phyloP scores from a whole-genome alignment of 202 grass and related monocot species.

The Cymbopogon flexuosus region DNA sequence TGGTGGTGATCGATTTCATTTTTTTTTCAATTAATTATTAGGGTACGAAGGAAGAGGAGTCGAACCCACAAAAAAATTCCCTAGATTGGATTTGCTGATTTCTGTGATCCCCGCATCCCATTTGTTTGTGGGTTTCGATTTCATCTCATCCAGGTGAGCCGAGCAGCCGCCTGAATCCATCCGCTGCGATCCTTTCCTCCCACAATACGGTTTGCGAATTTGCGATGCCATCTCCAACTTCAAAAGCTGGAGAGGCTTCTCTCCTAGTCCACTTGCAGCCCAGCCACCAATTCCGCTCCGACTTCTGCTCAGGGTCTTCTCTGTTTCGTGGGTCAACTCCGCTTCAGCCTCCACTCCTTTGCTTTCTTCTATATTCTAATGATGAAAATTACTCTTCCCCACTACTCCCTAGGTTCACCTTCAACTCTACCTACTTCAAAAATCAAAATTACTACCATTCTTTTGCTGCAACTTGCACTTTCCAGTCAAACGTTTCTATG shows the following conservation, averaged over 20 bases:
- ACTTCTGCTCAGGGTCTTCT: background rate
- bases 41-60: background rate
- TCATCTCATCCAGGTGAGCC: background rate
- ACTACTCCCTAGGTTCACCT: background rate
- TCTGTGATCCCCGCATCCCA: background rate
- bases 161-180: too few relatives aligned
- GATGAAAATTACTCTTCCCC: background rate
- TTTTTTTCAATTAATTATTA: background rate
- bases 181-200: background rate
- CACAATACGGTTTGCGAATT: background rate
- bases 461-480: constrained; percentile 10
- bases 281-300: background rate
- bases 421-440: background rate
- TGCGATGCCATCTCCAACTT: background rate
- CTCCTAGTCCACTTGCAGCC: background rate
- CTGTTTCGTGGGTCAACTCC: background rate
- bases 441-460: background rate
- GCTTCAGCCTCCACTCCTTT: background rate
- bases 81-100: background rate
- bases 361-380: background rate
- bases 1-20: background rate
- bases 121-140: background rate
- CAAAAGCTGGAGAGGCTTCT: background rate
- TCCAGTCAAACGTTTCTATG: constrained; percentile 8
- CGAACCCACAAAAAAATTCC: background rate